A percentile compares a stretch with the other conserved stretches of the same genome.
These are phyloP conservation scores for Podospora australis DNA, from an alignment of 495 filamentous ascomycete species.

Conservation along the genomic window DNA sequence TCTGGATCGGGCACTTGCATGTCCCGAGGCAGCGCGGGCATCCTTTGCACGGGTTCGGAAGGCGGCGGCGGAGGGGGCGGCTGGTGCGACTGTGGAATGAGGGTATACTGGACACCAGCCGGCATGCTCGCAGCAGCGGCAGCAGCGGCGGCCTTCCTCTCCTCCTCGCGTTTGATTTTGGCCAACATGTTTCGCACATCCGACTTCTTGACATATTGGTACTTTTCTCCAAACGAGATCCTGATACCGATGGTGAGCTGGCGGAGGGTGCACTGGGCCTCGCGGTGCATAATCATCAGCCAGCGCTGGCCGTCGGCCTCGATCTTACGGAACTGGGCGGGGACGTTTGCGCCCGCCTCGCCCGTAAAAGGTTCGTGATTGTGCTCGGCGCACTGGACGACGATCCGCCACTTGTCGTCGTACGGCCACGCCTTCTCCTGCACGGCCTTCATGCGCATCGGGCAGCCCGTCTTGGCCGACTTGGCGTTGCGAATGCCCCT, in stretches of 20 bases:
- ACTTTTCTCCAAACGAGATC: constrained; percentile 33
- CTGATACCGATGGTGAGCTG: constrained; percentile 31
- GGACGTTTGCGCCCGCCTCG: constrained; percentile 24
- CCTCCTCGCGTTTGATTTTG: constrained; percentile 32
- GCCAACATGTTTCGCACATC: constrained; percentile 30
- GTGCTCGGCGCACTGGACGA: constrained; percentile 31
- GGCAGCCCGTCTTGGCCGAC: constrained; percentile 30
- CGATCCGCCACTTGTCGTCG: constrained; percentile 32
- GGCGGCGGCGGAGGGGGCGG: constrained; percentile 21
- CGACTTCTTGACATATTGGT: constrained; percentile 32
- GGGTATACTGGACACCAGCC: constrained; percentile 18
- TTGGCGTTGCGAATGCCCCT: constrained; percentile 24
- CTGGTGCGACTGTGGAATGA: constrained; percentile 22
- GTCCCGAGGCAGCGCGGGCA: constrained; percentile 23
- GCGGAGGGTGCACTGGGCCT: constrained; percentile 26
- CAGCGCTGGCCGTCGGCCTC: constrained; percentile 27
- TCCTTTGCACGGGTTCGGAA: constrained; percentile 19
- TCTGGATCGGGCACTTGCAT: constrained; percentile 32
- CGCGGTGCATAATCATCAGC: constrained; percentile 33
- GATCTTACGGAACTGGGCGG: constrained; percentile 33
- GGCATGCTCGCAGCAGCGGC: constrained; percentile 21
- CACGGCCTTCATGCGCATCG: constrained; percentile 30
- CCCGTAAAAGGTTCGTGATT: constrained; percentile 33
- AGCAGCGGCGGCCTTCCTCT: constrained; percentile 20
- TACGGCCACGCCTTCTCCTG: constrained; percentile 30